Evolutionary conservation across 2,329 filamentous ascomycete species (phyloP).

Genomic region (Botrytis cinerea): DNA sequence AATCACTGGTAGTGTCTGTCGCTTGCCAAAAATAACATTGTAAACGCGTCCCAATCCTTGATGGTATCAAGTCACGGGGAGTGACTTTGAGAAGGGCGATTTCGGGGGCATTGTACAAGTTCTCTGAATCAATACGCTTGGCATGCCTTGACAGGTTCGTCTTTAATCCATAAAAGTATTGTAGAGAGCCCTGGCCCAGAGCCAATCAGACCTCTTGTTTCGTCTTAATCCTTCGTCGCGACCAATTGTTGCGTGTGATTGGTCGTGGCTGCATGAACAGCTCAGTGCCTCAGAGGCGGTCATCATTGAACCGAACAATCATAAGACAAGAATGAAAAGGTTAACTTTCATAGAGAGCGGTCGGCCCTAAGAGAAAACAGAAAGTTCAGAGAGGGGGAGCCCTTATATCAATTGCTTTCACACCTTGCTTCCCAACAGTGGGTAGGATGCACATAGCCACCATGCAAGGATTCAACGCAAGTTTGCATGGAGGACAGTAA

Average conservation of each 20-base stretch:
- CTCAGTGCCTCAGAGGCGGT: background rate
- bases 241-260: background rate
- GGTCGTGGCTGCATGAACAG: conserved; percentile 18
- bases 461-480: conserved; percentile 11
- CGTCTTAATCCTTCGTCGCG: background rate
- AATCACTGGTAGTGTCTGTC: conserved; percentile 1
- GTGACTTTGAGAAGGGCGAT: background rate
- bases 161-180: background rate
- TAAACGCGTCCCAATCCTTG: background rate
- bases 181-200: background rate
- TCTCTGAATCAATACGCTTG: background rate
- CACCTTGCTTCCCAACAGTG: conserved; percentile 6
- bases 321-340: background rate
- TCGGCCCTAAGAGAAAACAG: background rate
- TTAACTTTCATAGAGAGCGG: background rate
- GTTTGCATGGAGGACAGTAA: conserved; percentile 5
- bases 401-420: conserved; percentile 10
- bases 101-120: background rate
- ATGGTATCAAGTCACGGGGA: background rate
- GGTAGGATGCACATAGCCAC: conserved; percentile 7
- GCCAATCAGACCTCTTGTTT: conserved; percentile 15
- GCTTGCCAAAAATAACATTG: conserved; percentile 4
- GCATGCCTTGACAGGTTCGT: background rate
- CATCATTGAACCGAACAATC: conserved; percentile 3
- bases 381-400: background rate